Evolutionary conservation across 257 asterid genomes (phyloP), one percentile per base, ranked within the genome.

Genomic region (Euphrasia confusa): DNA sequence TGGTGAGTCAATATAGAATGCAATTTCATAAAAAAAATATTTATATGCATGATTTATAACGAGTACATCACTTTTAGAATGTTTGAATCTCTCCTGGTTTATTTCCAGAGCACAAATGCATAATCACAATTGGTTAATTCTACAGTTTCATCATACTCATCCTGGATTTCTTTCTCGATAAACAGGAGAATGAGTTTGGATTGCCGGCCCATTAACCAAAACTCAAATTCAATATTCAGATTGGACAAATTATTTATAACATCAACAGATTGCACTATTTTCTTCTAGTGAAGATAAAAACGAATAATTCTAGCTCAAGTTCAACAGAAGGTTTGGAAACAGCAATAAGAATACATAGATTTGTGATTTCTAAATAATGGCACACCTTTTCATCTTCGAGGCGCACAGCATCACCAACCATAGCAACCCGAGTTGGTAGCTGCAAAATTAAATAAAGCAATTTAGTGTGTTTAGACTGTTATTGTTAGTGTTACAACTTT

Each of bases 371-470:
- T 27, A 54, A 33, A 50, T 52, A 65, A 39, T 14, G 66, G 52
- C 30, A 54, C 73, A 88, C 97, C 95, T 89, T 92, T 50, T 80
- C 84, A 72, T 77, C 91, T 64, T 72, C 78, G 72, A 86, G 95
- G 60, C 70, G 87, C 53, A 79, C 57, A 53, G 75, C 76, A 66
- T 89, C 99, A 52, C 99, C 99, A 33, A 80, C 78, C 68, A 92
- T 68, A 73, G 97, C 96, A 81, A 92, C 82, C 68, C 99, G 84
- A 70, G 86, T 80, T 45, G 96, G 99, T 42, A 76, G 74, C 96
- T 91, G 93, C 81, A 72, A 61, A 61, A 64, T 50, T 3, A 12
- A 45, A 63, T 56, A 13, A 58, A 68, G 60, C 67, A 62, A 64
- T 21, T 67, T 17, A 45, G 42, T 62, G 57, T 42, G 14, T 40